Percentiles rank a stretch among this genome's conserved stretches.
Conservation (phyloP, 176 grass and related monocot species). For the Rhynchospora tenuis region DNA sequence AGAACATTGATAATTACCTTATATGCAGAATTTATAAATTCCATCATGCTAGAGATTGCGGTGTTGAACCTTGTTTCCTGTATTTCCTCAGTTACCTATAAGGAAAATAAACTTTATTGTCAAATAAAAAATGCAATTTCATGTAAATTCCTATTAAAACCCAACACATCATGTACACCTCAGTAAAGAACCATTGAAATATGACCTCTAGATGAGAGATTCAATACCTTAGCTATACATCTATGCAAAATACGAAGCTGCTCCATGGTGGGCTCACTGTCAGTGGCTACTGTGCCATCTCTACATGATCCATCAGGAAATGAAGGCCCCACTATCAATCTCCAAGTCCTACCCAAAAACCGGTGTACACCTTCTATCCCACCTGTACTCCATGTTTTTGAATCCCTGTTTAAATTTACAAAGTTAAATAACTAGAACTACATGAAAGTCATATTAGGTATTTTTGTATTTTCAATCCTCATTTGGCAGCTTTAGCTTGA, state of each 20-base stretch:
- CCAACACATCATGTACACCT: background rate
- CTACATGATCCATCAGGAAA: constrained; percentile 69
- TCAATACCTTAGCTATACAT: constrained; percentile 70
- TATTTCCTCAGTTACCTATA: constrained; percentile 85
- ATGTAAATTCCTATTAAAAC: background rate
- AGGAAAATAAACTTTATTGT: constrained; percentile 11
- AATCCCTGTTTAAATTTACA: constrained; percentile 46
- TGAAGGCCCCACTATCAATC: constrained; percentile 65
- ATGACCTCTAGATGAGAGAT: background rate
- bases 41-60: constrained; percentile 97
- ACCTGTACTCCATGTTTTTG: constrained; percentile 92
- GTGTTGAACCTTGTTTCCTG: constrained; percentile 97
- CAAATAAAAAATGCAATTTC: background rate
- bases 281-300: constrained; percentile 44
- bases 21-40: constrained; percentile 94
- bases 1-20: constrained; percentile 44
- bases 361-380: constrained; percentile 95
- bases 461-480: background rate
- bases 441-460: background rate
- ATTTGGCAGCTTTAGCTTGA: too few relatives aligned
- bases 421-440: background rate
- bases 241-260: constrained; percentile 82
- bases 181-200: background rate
- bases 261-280: constrained; percentile 58
- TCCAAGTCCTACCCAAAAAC: constrained; percentile 94